These are phyloP conservation scores for Epichloe hybrida DNA, from an alignment of 2,329 filamentous ascomycete genomes.

Conservation along the genomic window DNA sequence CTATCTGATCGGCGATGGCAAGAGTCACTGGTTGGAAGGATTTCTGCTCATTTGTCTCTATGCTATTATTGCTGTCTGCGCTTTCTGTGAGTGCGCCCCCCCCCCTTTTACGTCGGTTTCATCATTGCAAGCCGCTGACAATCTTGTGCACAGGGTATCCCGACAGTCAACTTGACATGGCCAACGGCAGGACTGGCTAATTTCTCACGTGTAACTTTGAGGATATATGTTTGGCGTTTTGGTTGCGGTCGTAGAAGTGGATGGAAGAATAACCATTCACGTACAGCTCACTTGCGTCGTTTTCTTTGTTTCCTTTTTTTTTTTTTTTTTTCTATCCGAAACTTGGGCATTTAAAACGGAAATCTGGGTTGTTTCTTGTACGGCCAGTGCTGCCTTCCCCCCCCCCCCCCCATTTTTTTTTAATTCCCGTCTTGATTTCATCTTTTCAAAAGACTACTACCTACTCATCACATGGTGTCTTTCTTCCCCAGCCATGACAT, in stretches of 20 bases:
- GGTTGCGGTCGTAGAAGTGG: neutral
- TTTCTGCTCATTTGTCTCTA: conserved; percentile 65
- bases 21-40: conserved; percentile 73
- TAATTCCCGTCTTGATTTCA: no score
- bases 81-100: conserved; percentile 39
- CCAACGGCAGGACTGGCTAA: neutral
- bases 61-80: conserved; percentile 59
- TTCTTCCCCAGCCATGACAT: neutral
- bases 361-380: no score
- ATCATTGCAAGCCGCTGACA: neutral
- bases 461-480: neutral
- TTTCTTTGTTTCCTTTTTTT: neutral
- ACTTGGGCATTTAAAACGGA: no score
- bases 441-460: no score
- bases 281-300: neutral
- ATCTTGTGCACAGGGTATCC: conserved; percentile 5
- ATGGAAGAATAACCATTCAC: neutral
- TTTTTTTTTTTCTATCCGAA: neutral
- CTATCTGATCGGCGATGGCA: conserved; percentile 71
- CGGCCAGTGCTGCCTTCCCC: no score
- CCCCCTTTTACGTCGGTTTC: neutral
- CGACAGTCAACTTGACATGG: conserved; percentile 2
- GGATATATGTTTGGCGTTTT: neutral
- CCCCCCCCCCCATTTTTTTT: no score
- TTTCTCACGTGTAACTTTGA: neutral